phyloP scores from a whole-genome alignment of 2,329 filamentous ascomycete species.

The Talaromyces verruculosus region DNA sequence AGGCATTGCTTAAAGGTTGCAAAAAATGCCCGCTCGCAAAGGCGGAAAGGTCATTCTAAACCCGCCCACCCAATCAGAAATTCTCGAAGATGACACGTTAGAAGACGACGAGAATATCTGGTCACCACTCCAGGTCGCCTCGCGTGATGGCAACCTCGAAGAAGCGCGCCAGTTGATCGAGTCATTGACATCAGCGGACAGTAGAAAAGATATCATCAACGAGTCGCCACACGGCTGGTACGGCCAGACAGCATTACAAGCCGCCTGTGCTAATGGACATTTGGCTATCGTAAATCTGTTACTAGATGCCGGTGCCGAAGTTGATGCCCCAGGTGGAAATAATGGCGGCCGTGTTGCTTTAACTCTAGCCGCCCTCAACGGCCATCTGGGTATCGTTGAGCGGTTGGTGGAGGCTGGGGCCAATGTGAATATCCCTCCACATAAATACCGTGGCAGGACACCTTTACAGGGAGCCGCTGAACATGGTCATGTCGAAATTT shows the following conservation, averaged over 20 bases:
- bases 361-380: slow-evolving; percentile 22
- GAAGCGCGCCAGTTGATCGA: slow-evolving; percentile 24
- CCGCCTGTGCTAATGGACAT: slow-evolving; percentile 38
- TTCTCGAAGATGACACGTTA: slow-evolving; percentile 11
- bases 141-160: slow-evolving; percentile 24
- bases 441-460: slow-evolving; percentile 19
- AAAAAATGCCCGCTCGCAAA: slow-evolving; percentile 12
- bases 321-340: slow-evolving; percentile 22
- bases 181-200: not conserved
- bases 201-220: slow-evolving; percentile 20
- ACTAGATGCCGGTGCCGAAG: slow-evolving; percentile 27
- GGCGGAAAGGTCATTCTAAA: slow-evolving; percentile 18
- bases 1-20: not conserved
- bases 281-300: slow-evolving; percentile 39
- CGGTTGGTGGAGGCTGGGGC: slow-evolving; percentile 26
- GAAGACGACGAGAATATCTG: slow-evolving; percentile 20
- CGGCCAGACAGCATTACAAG: slow-evolving; percentile 25
- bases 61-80: slow-evolving; percentile 14
- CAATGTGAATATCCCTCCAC: slow-evolving; percentile 23
- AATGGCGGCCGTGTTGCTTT: slow-evolving; percentile 26
- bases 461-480: slow-evolving; percentile 25
- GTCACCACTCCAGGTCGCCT: slow-evolving; percentile 26
- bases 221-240: slow-evolving; percentile 20
- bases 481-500: slow-evolving; percentile 24
- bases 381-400: slow-evolving; percentile 25